Base-by-base conservation (phyloP, 2,329 filamentous ascomycete species). In the Metarhizium rileyi region DNA sequence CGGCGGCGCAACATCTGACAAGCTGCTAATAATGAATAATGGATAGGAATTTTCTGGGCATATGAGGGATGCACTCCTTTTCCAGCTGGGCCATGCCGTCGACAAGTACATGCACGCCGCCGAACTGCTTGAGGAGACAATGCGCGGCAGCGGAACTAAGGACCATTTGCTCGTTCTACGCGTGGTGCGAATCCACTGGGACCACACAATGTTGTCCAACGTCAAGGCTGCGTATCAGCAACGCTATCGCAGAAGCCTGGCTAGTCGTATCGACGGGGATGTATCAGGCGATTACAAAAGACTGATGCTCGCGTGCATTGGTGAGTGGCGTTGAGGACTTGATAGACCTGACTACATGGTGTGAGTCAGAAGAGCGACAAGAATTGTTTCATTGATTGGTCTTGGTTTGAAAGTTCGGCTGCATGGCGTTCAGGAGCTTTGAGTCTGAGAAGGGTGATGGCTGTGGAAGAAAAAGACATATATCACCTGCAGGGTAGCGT, bases 91-190 rank as follows among this genome's bases (percentile, higher is more conserved):
- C 10, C 75, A 84, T 12, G 91, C 87, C 3, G 71, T 79, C 5
- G 89, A 96, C 67, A 87, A 85, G 56, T 88, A 87, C 51, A 85
- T 87, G 75, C 84, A 89, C 56, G 90, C 95, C 59, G 93, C 90
- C 0, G 71, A 77, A 22, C 72, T 88, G 4, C 75, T 97, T n/a
- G 90, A 96, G 63, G 86, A 87, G 14, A 76, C 86, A 16, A 97
- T 97, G 91, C 77, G 80, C 1, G 93, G 91, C 0, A 59, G 85
- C 55, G 91, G 91, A 2, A 97, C 93, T 10, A 91, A 93, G 66
- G 90, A 98, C 54, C 72, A 82, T 28, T 73, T 90, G 8, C 76
- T 97, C 3, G 78, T 94, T 16, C 77, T 83, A 26, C 77, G 90
- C n/a, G 76, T 93, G 4, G 80, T 96, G 1, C 77, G 87, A 22